These are phyloP conservation scores for Entelexis paramagnoliae DNA, from an alignment of 1,139 yeast species.

Conservation along the genomic window DNA sequence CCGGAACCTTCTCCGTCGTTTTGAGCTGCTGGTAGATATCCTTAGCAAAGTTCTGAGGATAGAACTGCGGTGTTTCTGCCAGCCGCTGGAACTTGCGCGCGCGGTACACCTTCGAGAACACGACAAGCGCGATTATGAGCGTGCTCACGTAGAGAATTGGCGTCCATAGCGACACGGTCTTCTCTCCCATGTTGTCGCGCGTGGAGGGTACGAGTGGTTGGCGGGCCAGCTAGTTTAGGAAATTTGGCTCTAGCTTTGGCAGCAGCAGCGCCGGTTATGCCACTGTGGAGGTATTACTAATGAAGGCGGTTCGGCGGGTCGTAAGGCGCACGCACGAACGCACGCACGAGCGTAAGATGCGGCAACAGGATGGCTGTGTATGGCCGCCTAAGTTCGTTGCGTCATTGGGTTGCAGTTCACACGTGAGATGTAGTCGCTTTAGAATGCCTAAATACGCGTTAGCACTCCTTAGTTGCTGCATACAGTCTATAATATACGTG, in stretches of 20 bases:
- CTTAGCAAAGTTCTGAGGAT: conserved; percentile 59
- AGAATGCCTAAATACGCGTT: too few species aligned
- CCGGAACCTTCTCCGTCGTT: conserved; percentile 54
- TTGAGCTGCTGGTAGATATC: conserved; percentile 55
- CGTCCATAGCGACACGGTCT: conserved; percentile 62
- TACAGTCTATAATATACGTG: too few species aligned
- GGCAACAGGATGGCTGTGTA: too few species aligned
- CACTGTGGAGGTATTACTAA: conserved; percentile 1
- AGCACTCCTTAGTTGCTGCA: too few species aligned
- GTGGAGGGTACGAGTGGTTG: not conserved
- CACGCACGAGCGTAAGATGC: too few species aligned
- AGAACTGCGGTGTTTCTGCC: conserved; percentile 46
- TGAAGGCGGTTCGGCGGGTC: too few species aligned
- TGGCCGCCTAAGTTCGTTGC: too few species aligned
- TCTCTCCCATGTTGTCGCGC: conserved; percentile 27
- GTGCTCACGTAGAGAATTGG: conserved; percentile 74
- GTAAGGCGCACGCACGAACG: too few species aligned
- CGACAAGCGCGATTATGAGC: conserved; percentile 54
- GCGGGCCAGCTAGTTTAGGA: not conserved
- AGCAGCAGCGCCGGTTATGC: not conserved
- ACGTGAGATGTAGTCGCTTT: too few species aligned
- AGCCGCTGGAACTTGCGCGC: conserved; percentile 39
- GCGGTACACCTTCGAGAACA: conserved; percentile 67
- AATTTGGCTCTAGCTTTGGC: not conserved
- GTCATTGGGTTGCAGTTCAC: too few species aligned